Conservation (phyloP, 2,329 filamentous ascomycete species). For the Pyricularia sp. region DNA sequence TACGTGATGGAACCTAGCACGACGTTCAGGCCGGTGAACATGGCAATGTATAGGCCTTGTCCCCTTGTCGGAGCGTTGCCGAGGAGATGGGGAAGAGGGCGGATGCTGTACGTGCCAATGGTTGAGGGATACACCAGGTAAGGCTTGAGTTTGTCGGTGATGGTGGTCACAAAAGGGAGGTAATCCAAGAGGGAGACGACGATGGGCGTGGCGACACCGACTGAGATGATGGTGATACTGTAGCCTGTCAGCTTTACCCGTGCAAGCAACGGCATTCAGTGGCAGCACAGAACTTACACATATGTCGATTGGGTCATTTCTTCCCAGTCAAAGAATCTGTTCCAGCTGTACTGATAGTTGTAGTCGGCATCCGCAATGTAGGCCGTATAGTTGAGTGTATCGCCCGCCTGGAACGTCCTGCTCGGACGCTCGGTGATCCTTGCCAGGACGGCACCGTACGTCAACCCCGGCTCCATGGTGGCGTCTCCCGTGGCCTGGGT, state of each 20-base stretch:
- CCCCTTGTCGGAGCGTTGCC: slow-evolving; percentile 19
- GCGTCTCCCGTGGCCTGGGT: not conserved
- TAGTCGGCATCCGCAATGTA: slow-evolving; percentile 4
- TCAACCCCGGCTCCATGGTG: not conserved
- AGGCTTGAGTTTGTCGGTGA: not conserved
- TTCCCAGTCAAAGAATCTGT: not conserved
- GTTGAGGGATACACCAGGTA: slow-evolving; percentile 2
- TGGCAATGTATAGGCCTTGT: slow-evolving; percentile 9
- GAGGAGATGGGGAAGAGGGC: slow-evolving; percentile 18
- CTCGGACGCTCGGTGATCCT: slow-evolving; percentile 7
- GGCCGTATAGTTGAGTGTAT: slow-evolving; percentile 11
- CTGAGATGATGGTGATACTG: not conserved
- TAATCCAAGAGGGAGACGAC: not conserved
- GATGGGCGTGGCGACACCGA: not conserved
- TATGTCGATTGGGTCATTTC: not conserved
- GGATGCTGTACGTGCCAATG: slow-evolving; percentile 15
- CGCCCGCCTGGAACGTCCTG: slow-evolving; percentile 5
- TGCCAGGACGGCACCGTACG: not conserved
- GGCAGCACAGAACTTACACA: slow-evolving; percentile 12
- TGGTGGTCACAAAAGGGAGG: not conserved
- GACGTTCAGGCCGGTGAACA: slow-evolving; percentile 9
- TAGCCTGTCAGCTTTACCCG: not conserved
- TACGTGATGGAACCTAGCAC: slow-evolving; percentile 5
- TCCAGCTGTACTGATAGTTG: slow-evolving; percentile 7
- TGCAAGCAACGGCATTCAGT: slow-evolving; percentile 9